These are phyloP conservation scores for Monosporascus sp. DNA, from an alignment of 2,329 filamentous ascomycete genomes.

Conservation along the genomic window DNA sequence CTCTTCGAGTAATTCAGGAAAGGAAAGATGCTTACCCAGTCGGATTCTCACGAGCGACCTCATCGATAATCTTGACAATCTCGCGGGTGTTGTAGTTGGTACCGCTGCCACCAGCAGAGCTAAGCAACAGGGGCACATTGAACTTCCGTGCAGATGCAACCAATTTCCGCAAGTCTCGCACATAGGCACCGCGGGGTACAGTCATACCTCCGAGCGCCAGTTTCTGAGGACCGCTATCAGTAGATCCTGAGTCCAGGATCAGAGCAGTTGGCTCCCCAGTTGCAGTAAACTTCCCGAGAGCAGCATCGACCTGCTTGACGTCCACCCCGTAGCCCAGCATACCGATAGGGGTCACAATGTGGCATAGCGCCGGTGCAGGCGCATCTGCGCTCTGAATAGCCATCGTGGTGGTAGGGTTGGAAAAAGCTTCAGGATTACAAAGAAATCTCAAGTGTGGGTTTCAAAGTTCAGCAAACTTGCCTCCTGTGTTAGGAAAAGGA, in stretches of 20 bases:
- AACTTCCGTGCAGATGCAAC: constrained; percentile 28
- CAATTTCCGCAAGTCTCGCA: constrained; percentile 36
- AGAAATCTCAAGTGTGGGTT: neutral
- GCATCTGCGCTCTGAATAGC: neutral
- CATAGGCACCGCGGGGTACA: constrained; percentile 33
- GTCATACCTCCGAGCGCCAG: constrained; percentile 37
- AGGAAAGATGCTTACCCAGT: constrained; percentile 7
- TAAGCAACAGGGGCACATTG: constrained; percentile 35
- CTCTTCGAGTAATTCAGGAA: constrained; percentile 24
- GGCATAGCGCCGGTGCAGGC: constrained; percentile 21
- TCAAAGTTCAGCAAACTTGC: neutral
- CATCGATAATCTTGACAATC: constrained; percentile 34
- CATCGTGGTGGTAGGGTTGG: neutral
- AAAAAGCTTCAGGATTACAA: neutral
- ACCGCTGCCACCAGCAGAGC: constrained; percentile 44
- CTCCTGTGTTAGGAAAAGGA: neutral
- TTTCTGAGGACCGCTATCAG: constrained; percentile 33
- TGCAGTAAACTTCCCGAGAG: constrained; percentile 21
- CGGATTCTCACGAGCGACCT: constrained; percentile 25
- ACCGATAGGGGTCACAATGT: constrained; percentile 42
- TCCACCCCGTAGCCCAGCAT: constrained; percentile 47
- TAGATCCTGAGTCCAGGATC: constrained; percentile 31
- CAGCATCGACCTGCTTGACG: constrained; percentile 20
- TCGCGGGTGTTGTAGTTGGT: constrained; percentile 37
- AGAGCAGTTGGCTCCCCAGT: constrained; percentile 26